Conservation (phyloP, 1,139 yeast species). For the Debaryomyces udenii region DNA sequence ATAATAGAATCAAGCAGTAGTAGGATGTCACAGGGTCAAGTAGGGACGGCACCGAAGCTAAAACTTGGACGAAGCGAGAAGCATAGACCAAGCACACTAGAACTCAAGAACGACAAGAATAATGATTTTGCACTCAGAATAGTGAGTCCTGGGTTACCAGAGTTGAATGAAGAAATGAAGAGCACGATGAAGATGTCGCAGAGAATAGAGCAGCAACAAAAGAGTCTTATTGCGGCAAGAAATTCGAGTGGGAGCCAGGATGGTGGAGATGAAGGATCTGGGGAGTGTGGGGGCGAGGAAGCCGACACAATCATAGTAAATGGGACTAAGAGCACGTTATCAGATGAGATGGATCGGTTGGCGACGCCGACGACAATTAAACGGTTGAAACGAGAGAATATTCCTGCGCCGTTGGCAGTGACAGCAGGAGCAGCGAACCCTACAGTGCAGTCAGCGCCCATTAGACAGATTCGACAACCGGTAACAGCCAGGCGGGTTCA, state of each 20-base stretch:
- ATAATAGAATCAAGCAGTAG: neutral
- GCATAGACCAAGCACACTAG: constrained; percentile 31
- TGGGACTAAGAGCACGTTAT: constrained; percentile 2
- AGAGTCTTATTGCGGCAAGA: constrained; percentile 48
- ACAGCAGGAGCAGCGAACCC: constrained; percentile 29
- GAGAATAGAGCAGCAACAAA: constrained; percentile 52
- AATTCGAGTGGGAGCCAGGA: constrained; percentile 14
- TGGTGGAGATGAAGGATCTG: constrained; percentile 12
- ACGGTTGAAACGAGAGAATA: constrained; percentile 45
- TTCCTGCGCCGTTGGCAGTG: constrained; percentile 46
- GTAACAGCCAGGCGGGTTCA: constrained; percentile 6
- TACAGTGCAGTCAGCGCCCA: constrained; percentile 50
- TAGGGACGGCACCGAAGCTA: constrained; percentile 19
- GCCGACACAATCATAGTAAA: constrained; percentile 8
- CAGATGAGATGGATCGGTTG: constrained; percentile 24
- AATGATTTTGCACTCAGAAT: constrained; percentile 39
- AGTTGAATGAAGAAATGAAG: constrained; percentile 49
- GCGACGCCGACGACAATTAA: constrained; percentile 24
- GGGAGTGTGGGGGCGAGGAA: neutral
- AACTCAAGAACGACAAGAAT: constrained; percentile 14
- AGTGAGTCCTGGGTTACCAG: constrained; percentile 54
- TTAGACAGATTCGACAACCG: constrained; percentile 21
- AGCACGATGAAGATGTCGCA: constrained; percentile 49
- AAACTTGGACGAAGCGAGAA: constrained; percentile 16
- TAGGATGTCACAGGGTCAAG: constrained; percentile 23